Conservation (phyloP, 2,329 filamentous ascomycete genomes). For the Setomelanomma holmii region DNA sequence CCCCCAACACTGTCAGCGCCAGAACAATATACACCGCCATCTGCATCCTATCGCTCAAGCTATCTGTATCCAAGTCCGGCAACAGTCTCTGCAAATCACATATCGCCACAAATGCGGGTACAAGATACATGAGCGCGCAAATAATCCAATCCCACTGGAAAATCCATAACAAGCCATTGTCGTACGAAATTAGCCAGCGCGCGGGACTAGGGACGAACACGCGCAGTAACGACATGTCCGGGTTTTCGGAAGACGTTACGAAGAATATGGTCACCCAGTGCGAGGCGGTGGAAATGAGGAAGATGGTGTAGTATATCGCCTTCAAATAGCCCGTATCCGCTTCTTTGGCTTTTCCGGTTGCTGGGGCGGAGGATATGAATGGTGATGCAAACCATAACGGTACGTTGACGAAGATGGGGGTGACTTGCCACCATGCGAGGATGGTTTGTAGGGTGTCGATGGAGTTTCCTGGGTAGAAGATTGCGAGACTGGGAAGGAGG, state of each 20-base stretch:
- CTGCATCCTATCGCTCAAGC: slow-evolving; percentile 10
- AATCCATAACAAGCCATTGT: slow-evolving; percentile 19
- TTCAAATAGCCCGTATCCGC: slow-evolving; percentile 17
- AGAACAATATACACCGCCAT: slow-evolving; percentile 10
- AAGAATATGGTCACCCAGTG: slow-evolving; percentile 20
- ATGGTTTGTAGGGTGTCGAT: slow-evolving; percentile 7
- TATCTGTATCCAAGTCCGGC: slow-evolving; percentile 11
- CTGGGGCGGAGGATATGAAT: slow-evolving; percentile 7
- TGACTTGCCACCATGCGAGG: slow-evolving; percentile 23
- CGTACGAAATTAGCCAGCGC: slow-evolving; percentile 12
- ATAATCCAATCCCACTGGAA: slow-evolving; percentile 31
- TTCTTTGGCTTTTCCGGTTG: slow-evolving; percentile 10
- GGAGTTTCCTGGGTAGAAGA: slow-evolving; percentile 11
- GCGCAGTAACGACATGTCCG: slow-evolving; percentile 10
- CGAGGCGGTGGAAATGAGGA: slow-evolving; percentile 6
- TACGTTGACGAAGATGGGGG: slow-evolving; percentile 19
- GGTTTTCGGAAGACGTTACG: slow-evolving; percentile 17
- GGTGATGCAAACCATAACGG: slow-evolving; percentile 22
- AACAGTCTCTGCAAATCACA: slow-evolving; percentile 19
- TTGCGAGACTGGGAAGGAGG: slow-evolving; percentile 18
- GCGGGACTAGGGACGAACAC: slow-evolving; percentile 18
- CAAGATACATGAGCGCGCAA: slow-evolving; percentile 1
- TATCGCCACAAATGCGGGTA: slow-evolving; percentile 15
- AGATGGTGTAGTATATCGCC: slow-evolving; percentile 14
- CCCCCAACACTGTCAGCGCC: slow-evolving; percentile 13